A percentile compares a stretch with the other conserved stretches of the same genome.
These are phyloP conservation scores for Tolypocladium inflatum DNA, from an alignment of 2,329 filamentous ascomycete genomes.

Conservation along the genomic window DNA sequence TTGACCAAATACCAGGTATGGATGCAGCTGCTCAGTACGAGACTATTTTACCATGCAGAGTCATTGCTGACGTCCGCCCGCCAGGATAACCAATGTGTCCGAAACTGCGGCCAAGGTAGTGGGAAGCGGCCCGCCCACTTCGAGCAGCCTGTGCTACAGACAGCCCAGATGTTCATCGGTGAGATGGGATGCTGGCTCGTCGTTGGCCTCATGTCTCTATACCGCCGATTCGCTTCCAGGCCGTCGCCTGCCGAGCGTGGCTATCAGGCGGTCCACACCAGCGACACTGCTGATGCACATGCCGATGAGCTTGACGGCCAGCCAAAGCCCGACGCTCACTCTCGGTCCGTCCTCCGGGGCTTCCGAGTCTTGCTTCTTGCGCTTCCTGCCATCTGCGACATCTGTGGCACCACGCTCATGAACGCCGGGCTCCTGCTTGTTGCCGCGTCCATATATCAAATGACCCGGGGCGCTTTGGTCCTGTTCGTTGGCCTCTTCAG, in stretches of 20 bases:
- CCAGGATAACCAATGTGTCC: conserved; percentile 93
- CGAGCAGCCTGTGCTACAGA: conserved; percentile 93
- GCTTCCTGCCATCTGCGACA: conserved; percentile 85
- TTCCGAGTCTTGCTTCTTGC: conserved; percentile 66
- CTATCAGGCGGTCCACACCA: conserved; percentile 55
- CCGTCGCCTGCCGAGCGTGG: conserved; percentile 36
- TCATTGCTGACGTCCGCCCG: neutral
- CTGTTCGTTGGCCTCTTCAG: conserved; percentile 95
- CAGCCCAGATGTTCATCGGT: conserved; percentile 95
- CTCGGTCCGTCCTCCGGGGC: conserved; percentile 57
- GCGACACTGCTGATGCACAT: conserved; percentile 25
- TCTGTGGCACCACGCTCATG: conserved; percentile 92
- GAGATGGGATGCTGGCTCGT: conserved; percentile 96
- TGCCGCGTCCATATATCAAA: conserved; percentile 94
- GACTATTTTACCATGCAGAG: no score
- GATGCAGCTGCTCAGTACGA: neutral
- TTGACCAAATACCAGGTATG: conserved; percentile 90
- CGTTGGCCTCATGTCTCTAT: conserved; percentile 59
- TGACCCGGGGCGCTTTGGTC: conserved; percentile 91
- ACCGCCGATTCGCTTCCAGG: conserved; percentile 44
- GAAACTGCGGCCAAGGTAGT: conserved; percentile 68
- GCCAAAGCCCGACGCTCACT: conserved; percentile 36
- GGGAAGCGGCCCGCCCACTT: conserved; percentile 62
- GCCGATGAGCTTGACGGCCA: conserved; percentile 5
- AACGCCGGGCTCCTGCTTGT: conserved; percentile 92